phyloP scores from a whole-genome alignment of 2,329 filamentous ascomycete genomes.

The Colletotrichum gigasporum region DNA sequence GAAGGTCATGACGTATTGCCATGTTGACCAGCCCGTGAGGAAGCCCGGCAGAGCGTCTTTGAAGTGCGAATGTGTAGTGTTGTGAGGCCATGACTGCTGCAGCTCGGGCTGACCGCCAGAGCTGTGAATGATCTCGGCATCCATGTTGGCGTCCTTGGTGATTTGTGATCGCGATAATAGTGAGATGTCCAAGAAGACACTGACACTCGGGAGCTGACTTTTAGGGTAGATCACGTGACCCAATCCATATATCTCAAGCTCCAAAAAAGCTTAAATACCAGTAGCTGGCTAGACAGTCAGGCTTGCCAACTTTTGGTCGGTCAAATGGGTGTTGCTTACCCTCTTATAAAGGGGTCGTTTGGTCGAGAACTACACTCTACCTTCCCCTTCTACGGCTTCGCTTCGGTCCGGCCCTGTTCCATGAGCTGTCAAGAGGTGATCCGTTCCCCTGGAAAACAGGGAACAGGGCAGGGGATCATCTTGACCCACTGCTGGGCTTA shows the following conservation, averaged over 20 bases:
- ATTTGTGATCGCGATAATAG: too few species aligned
- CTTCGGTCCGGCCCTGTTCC: not conserved
- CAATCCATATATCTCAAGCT: too few species aligned
- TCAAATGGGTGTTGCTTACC: too few species aligned
- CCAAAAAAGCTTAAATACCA: not conserved
- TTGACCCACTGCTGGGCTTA: too few species aligned
- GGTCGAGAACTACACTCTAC: too few species aligned
- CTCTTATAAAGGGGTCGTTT: too few species aligned
- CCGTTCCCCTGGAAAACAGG: not conserved
- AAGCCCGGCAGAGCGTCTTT: not conserved
- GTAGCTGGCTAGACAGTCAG: too few species aligned
- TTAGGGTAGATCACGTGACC: too few species aligned
- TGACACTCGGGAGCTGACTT: too few species aligned
- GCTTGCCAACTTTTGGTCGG: too few species aligned
- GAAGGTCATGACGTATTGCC: slow-evolving; percentile 44
- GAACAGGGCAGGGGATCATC: not conserved
- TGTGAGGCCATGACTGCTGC: slow-evolving; percentile 11
- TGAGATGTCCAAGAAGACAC: not conserved
- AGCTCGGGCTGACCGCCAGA: not conserved
- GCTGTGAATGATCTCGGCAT: not conserved
- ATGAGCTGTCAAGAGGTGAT: not conserved
- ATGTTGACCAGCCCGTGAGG: slow-evolving; percentile 34
- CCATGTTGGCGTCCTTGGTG: not conserved
- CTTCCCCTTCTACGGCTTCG: not conserved
- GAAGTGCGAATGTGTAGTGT: not conserved